Evolutionary conservation across 2,329 filamentous ascomycete genomes (phyloP), one percentile per base, ranked within the genome.

Genomic region (Juglanconis oblonga): DNA sequence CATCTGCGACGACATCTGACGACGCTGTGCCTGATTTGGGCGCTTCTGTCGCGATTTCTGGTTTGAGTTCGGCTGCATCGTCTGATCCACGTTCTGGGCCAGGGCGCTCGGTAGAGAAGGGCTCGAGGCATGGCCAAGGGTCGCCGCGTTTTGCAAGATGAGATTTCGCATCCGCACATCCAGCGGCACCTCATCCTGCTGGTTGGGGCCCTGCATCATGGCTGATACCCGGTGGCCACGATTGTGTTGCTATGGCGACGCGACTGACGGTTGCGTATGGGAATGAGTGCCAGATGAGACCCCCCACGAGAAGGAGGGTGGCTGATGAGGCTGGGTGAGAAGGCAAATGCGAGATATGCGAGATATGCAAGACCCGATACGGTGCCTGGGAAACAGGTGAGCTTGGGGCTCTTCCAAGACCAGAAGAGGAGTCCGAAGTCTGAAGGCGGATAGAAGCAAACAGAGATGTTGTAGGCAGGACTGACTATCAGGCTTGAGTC

Each of bases 1-100:
- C 17, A 86, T 67, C 64, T 87, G 81, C 4, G 84, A 78, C 58
- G 79, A 86, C 82, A 87, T 84, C 66, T 87, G 83, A 29, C 85
- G 80, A 52, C 85, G 78, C 65, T 87, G 83, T 1, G 85, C 85
- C 67, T 88, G 86, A 62, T 88, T 88, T 3, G 76, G 80, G 29
- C 85, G 82, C 66, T 80, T 85, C 66, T 76, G 75, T 54, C 66
- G 62, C n/a, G 68, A 58, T 56, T 72, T 77, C 64, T 66, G 68
- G 4, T 65, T 55, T n/a, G 45, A 1, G 11, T 54, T 36, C 7
- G 50, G 44, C 32, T 63, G 61, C 3, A 31, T 47, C 14, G 10
- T 24, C 24, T 35, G 50, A 38, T 29, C 55, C 57, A 57, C 10
- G 40, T 57, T 42, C 32, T 60, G 45, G 7, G 52, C 24, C 7